A percentile compares a stretch with the other conserved stretches of the same genome.
These are phyloP conservation scores for Kodamaea sagamina DNA, from an alignment of 805 yeast genomes.

Conservation along the genomic window DNA sequence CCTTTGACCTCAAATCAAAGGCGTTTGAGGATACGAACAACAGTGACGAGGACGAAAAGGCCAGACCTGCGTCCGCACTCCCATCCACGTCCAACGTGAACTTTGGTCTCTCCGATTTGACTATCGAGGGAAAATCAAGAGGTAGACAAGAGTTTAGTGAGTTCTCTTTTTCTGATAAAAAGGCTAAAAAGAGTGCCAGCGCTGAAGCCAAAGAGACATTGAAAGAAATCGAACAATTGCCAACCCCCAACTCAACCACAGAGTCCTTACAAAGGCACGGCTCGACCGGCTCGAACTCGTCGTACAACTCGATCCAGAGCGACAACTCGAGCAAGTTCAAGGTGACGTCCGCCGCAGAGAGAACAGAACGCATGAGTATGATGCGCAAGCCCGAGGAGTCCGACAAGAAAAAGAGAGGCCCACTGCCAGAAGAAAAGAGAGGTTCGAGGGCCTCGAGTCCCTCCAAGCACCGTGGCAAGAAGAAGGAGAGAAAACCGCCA, in stretches of 20 bases:
- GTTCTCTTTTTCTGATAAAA: too few species aligned
- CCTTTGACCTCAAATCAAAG: conserved; percentile 24
- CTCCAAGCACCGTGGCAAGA: conserved; percentile 5
- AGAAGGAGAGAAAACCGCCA: conserved; percentile 10
- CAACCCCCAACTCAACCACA: conserved; percentile 18
- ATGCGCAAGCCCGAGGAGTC: conserved; percentile 11
- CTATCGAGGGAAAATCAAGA: conserved; percentile 13
- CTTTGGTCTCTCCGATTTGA: conserved; percentile 6
- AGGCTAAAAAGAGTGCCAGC: background rate
- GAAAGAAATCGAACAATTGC: conserved; percentile 15
- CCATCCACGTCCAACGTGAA: conserved; percentile 1
- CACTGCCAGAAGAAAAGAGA: conserved; percentile 7
- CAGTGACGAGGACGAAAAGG: conserved; percentile 12
- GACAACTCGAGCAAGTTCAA: conserved; percentile 30
- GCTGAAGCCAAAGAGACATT: conserved; percentile 10
- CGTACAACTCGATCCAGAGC: conserved; percentile 35
- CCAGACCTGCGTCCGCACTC: background rate
- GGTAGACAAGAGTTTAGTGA: background rate
- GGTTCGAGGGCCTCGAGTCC: conserved; percentile 6
- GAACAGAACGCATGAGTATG: conserved; percentile 15
- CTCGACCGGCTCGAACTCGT: conserved; percentile 16
- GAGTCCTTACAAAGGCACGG: conserved; percentile 15
- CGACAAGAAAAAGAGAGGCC: background rate
- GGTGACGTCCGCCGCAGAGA: conserved; percentile 19
- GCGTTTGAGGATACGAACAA: conserved; percentile 9